Evolutionary conservation across 1,284 basidiomycete genomes (phyloP).

Genomic region (Bjerkandera adusta): DNA sequence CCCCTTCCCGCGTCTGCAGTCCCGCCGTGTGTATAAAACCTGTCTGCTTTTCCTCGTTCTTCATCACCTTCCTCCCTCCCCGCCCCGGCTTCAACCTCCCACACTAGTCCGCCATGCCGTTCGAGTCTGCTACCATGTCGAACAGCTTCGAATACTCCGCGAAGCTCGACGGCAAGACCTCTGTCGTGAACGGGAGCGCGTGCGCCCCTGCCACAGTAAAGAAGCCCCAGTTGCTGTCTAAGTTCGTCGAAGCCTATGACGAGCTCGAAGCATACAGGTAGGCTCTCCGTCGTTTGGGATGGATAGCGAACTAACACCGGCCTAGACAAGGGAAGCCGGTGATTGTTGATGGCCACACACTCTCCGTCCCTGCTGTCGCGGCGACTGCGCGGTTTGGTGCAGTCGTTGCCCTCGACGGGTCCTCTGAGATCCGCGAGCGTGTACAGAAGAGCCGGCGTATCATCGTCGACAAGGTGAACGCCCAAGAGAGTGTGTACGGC

Average conservation of each 20-base stretch:
- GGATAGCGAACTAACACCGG: neutral
- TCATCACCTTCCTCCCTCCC: no score
- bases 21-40: no score
- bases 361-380: constrained; percentile 73
- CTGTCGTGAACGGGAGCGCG: no score
- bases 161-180: no score
- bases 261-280: constrained; percentile 27
- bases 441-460: constrained; percentile 59
- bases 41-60: no score
- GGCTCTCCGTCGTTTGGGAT: constrained; percentile 5
- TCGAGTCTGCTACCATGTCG: no score
- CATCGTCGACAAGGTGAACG: constrained; percentile 64
- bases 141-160: no score
- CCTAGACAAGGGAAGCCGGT: constrained; percentile 58
- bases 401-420: constrained; percentile 50
- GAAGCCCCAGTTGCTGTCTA: no score
- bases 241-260: constrained; percentile 27
- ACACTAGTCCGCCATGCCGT: no score
- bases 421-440: constrained; percentile 43
- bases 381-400: constrained; percentile 67
- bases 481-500: constrained; percentile 73
- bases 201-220: no score
- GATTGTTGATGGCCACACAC: constrained; percentile 62
- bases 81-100: no score
- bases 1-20: no score